Conservation (phyloP, 495 filamentous ascomycete genomes). For the Podospora sp. region DNA sequence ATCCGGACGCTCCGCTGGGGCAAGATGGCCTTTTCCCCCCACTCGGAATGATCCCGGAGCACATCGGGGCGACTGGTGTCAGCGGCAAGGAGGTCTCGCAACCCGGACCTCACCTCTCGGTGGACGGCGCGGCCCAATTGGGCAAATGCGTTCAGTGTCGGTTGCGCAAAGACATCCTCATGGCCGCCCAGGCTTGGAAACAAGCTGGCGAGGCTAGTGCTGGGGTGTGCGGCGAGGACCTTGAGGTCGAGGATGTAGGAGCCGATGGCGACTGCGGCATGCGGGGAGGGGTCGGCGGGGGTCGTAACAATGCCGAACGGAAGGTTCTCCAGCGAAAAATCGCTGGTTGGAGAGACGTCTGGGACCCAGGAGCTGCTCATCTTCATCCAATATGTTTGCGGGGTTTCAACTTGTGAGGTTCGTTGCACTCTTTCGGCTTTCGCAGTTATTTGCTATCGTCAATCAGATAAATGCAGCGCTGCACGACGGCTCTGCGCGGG, state of each 20-base stretch:
- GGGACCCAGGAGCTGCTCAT: conserved; percentile 43
- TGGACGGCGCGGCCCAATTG: conserved; percentile 72
- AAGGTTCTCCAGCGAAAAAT: conserved; percentile 86
- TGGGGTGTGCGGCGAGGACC: conserved; percentile 51
- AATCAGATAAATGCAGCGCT: no score
- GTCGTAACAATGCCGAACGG: conserved; percentile 89
- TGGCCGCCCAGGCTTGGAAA: conserved; percentile 62
- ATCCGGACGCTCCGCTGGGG: conserved; percentile 63
- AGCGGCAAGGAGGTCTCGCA: conserved; percentile 70
- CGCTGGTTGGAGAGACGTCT: conserved; percentile 37
- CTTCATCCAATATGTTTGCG: conserved; percentile 2
- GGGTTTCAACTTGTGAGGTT: no score
- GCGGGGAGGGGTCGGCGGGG: conserved; percentile 52
- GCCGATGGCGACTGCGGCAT: conserved; percentile 79
- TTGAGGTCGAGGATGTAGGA: conserved; percentile 75
- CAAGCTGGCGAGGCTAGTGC: conserved; percentile 58
- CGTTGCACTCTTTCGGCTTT: no score
- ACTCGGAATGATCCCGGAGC: conserved; percentile 40
- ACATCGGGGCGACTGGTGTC: conserved; percentile 44
- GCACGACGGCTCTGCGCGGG: not conserved
- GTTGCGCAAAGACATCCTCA: conserved; percentile 63
- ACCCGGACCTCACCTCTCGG: conserved; percentile 67
- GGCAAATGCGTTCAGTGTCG: conserved; percentile 82
- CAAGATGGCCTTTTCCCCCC: conserved; percentile 40
- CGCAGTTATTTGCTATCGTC: no score